phyloP scores from a whole-genome alignment of 169 alveolate species.

The Plasmodium adleri region DNA sequence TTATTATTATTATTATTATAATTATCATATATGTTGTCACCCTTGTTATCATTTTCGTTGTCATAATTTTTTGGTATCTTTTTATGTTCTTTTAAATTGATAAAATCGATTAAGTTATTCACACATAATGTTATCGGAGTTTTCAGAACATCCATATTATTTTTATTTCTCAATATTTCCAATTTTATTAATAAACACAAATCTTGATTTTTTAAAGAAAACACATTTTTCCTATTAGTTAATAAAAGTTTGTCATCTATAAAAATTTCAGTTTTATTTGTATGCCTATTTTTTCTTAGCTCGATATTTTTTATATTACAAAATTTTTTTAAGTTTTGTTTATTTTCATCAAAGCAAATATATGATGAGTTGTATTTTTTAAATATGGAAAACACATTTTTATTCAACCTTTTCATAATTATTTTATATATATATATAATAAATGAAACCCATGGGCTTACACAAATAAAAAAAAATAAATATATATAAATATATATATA shows the following conservation, averaged over 20 bases:
- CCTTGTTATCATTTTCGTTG: not conserved
- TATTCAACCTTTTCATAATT: not conserved
- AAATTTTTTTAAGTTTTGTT: constrained; percentile 39
- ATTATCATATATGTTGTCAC: not conserved
- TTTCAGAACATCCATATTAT: constrained; percentile 34
- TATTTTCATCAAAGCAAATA: constrained; percentile 29
- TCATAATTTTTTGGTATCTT: not conserved
- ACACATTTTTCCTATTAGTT: constrained; percentile 43
- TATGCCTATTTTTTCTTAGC: constrained; percentile 17
- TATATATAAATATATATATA: no score
- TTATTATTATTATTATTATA: not conserved
- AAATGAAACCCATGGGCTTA: no score
- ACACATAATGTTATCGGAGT: constrained; percentile 49
- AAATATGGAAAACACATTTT: constrained; percentile 5
- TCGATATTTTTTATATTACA: constrained; percentile 46
- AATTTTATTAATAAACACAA: constrained; percentile 47
- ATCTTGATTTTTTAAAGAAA: constrained; percentile 32
- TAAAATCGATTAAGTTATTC: constrained; percentile 60
- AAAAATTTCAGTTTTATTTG: constrained; percentile 47
- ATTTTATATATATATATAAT: no score
- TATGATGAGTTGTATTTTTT: constrained; percentile 2
- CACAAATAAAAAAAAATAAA: no score
- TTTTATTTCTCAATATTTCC: constrained; percentile 49
- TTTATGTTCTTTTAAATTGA: not conserved
- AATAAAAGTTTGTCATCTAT: constrained; percentile 47